Percentiles rank a stretch among this genome's conserved stretches.
phyloP scores from a whole-genome alignment of 2,329 filamentous ascomycete species.

The Madurella fahalii region DNA sequence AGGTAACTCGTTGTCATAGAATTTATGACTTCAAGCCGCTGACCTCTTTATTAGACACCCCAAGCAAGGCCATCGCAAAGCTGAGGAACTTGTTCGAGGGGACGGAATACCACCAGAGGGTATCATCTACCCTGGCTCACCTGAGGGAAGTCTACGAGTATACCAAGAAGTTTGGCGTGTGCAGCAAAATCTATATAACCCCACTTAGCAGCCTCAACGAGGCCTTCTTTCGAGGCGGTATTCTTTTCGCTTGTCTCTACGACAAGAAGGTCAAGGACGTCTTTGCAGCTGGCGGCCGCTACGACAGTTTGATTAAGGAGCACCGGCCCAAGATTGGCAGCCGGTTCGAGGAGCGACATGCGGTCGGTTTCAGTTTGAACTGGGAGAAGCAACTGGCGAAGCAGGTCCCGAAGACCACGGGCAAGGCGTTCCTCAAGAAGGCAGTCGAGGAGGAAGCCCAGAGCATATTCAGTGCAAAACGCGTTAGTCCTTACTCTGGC shows the following conservation, averaged over 20 bases:
- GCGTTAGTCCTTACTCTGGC: conserved; percentile 46
- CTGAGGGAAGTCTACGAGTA: conserved; percentile 75
- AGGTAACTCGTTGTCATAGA: conserved; percentile 42
- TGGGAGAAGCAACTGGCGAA: conserved; percentile 76
- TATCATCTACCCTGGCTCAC: conserved; percentile 72
- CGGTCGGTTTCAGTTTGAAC: conserved; percentile 86
- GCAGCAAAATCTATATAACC: conserved; percentile 75
- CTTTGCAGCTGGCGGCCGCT: conserved; percentile 88
- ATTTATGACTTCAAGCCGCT: conserved; percentile 8
- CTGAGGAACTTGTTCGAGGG: conserved; percentile 59
- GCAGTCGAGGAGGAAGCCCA: conserved; percentile 56
- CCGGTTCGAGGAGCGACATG: conserved; percentile 65
- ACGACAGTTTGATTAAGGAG: conserved; percentile 83
- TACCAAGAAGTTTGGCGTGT: conserved; percentile 68
- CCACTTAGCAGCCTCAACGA: conserved; percentile 88
- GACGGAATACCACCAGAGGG: conserved; percentile 66
- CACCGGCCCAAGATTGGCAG: conserved; percentile 67
- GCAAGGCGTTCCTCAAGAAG: conserved; percentile 65
- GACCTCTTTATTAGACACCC: conserved; percentile 41
- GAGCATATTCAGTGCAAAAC: conserved; percentile 56
- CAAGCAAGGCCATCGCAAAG: conserved; percentile 53
- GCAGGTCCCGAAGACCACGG: conserved; percentile 51
- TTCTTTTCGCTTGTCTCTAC: conserved; percentile 87
- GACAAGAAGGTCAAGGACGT: conserved; percentile 81
- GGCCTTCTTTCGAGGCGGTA: conserved; percentile 78